These are phyloP conservation scores for Yamadazyma sp. DNA, from an alignment of 1,139 yeast genomes.

Conservation along the genomic window DNA sequence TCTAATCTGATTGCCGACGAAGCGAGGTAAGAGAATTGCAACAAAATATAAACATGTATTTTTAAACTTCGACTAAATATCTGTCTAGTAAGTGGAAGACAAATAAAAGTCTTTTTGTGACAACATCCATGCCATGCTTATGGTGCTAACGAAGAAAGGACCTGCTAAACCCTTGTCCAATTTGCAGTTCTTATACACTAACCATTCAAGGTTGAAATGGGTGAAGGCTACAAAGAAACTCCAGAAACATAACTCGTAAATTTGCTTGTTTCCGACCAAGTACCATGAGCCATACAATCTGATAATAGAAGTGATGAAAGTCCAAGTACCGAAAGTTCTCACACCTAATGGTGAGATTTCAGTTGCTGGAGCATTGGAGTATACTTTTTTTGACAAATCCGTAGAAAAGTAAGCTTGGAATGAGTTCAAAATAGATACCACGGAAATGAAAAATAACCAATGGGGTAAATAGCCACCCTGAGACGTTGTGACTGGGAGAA, in stretches of 20 bases:
- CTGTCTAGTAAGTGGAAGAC: neutral
- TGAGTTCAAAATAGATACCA: constrained; percentile 88
- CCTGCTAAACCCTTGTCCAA: constrained; percentile 88
- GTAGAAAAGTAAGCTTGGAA: constrained; percentile 75
- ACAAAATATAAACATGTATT: neutral
- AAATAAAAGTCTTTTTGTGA: constrained; percentile 52
- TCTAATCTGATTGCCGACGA: too few relatives aligned
- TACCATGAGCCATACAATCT: constrained; percentile 87
- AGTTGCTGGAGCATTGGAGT: constrained; percentile 58
- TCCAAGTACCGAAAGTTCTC: constrained; percentile 98
- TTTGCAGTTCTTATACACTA: constrained; percentile 72
- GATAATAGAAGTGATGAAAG: constrained; percentile 78
- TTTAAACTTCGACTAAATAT: neutral
- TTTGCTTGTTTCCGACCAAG: constrained; percentile 55
- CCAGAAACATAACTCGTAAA: constrained; percentile 77
- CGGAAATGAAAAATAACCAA: constrained; percentile 64
- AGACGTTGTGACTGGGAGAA: constrained; percentile 29
- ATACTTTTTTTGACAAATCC: constrained; percentile 79
- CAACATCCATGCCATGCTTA: constrained; percentile 62
- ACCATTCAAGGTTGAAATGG: constrained; percentile 86
- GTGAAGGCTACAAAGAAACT: constrained; percentile 81
- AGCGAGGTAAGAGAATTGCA: too few relatives aligned
- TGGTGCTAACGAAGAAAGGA: constrained; percentile 67
- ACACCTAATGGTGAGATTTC: constrained; percentile 77
- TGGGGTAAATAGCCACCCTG: constrained; percentile 44